Evolutionary conservation across 495 filamentous ascomycete species (phyloP).

Genomic region (Penicillium lagena): DNA sequence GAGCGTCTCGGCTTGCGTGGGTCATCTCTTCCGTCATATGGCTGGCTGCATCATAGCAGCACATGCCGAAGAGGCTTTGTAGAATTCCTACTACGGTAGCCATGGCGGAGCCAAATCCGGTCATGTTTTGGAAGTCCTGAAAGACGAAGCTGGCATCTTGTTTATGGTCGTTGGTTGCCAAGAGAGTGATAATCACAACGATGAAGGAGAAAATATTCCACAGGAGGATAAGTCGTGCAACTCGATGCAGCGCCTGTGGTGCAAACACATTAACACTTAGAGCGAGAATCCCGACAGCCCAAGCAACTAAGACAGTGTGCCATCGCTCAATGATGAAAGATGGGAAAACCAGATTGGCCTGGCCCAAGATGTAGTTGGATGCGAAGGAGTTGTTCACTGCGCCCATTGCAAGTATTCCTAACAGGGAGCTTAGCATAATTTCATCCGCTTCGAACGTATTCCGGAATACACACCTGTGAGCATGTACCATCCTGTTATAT

Average conservation of each 20-base stretch:
- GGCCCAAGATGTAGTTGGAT: slow-evolving; percentile 45
- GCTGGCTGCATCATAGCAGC: slow-evolving; percentile 33
- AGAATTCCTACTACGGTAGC: slow-evolving; percentile 43
- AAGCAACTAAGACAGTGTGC: slow-evolving; percentile 46
- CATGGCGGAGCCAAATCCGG: slow-evolving; percentile 41
- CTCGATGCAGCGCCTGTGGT: slow-evolving; percentile 38
- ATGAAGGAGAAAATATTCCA: slow-evolving; percentile 49
- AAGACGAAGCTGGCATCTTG: slow-evolving; percentile 46
- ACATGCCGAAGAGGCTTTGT: slow-evolving; percentile 48
- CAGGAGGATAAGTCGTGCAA: slow-evolving; percentile 37
- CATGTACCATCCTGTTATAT: slow-evolving; percentile 35
- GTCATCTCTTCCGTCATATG: slow-evolving; percentile 31
- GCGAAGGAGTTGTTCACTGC: slow-evolving; percentile 45
- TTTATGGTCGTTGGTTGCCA: slow-evolving; percentile 43
- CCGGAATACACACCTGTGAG: slow-evolving; percentile 15
- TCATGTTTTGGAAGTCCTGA: slow-evolving; percentile 46
- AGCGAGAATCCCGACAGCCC: slow-evolving; percentile 29
- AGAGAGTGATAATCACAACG: slow-evolving; percentile 38
- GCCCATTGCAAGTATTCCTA: slow-evolving; percentile 37
- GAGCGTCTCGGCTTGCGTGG: slow-evolving; percentile 14
- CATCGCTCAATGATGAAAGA: slow-evolving; percentile 43
- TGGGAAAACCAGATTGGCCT: slow-evolving; percentile 41
- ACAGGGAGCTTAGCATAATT: too few relatives aligned
- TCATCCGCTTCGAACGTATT: too few relatives aligned
- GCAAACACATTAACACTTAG: slow-evolving; percentile 36